Evolutionary conservation across 2,329 filamentous ascomycete species (phyloP), one percentile per base, ranked within the genome.

Genomic region (Xylaria sp.): DNA sequence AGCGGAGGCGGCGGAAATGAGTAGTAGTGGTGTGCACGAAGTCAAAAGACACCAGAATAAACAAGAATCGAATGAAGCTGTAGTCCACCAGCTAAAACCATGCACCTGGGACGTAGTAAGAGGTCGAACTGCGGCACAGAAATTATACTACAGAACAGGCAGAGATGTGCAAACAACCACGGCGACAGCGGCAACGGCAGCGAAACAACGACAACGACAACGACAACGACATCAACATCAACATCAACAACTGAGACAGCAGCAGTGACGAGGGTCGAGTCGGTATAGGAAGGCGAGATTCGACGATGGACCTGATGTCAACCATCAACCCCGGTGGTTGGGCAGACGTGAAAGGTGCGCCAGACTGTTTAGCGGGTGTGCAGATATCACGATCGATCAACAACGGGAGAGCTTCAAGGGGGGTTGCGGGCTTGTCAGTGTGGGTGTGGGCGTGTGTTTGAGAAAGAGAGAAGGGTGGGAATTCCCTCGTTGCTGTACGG

Each of bases 341-440:
- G 68, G 67, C 62, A 72, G 70, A 69, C 67, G 62, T 63, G 60
- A 61, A 66, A 70, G 60, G 63, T 60, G 56, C 63, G 56, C 61
- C n/a, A 69, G 61, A 64, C 42, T 56, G 40, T 52, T 57, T 71
- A 67, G 67, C 70, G 72, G 72, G 72, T 73, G 72, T 73, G 72
- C 61, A 73, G 71, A 72, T 73, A 73, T 73, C 72, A 73, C 66
- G 65, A 70, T 69, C 67, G 68, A 71, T 73, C 69, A 70, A 66
- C 70, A 69, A 66, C 51, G 68, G 67, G 67, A 70, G 63, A 67
- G 61, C 60, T 66, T 53, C 54, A 55, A 58, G 62, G 65, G 57
- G 67, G 66, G 57, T 65, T 64, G 28, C 57, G 67, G 71, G 71
- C 68, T 69, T 70, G 70, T 67, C 67, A 52, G 69, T 69, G 55